Evolutionary conservation across 2,329 filamentous ascomycete genomes (phyloP).

Genomic region (Diaporthe humulicola): DNA sequence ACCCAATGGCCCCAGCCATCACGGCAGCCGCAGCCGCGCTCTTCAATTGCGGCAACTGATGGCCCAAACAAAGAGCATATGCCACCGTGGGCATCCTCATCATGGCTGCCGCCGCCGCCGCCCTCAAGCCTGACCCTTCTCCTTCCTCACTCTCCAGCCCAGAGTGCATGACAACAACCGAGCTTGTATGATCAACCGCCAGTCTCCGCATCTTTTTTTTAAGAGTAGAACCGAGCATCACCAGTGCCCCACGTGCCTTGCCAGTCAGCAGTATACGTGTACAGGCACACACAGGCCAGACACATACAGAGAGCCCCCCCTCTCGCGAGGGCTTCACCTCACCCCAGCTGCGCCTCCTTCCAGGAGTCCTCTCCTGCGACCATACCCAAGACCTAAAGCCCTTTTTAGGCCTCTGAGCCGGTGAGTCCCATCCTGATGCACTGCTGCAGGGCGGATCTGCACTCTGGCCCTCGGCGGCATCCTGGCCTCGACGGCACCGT

Average conservation of each 20-base stretch:
- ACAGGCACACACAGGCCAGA: too few species aligned
- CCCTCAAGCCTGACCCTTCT: not conserved
- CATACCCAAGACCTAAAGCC: constrained; percentile 22
- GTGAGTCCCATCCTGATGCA: constrained; percentile 28
- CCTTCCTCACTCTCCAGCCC: not conserved
- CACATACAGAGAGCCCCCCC: not conserved
- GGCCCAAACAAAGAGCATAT: constrained; percentile 4
- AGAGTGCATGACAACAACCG: not conserved
- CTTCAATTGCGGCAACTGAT: constrained; percentile 13
- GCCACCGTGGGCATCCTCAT: constrained; percentile 25
- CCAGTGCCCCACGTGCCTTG: not conserved
- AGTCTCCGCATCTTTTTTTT: constrained; percentile 7
- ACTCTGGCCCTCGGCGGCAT: constrained; percentile 8
- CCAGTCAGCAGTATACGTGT: too few species aligned
- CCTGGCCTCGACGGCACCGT: constrained; percentile 15
- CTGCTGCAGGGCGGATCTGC: constrained; percentile 15
- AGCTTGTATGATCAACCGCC: not conserved
- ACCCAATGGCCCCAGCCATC: constrained; percentile 10
- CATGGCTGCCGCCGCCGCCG: not conserved
- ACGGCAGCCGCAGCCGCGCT: not conserved
- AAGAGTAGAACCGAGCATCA: constrained; percentile 21
- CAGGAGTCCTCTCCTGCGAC: constrained; percentile 26
- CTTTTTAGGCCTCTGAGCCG: constrained; percentile 22
- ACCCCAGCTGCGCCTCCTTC: constrained; percentile 15
- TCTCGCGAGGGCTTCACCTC: not conserved